These are phyloP conservation scores for Nitzschia inconspicua DNA, from an alignment of 108 stramenopile species.

Conservation along the genomic window DNA sequence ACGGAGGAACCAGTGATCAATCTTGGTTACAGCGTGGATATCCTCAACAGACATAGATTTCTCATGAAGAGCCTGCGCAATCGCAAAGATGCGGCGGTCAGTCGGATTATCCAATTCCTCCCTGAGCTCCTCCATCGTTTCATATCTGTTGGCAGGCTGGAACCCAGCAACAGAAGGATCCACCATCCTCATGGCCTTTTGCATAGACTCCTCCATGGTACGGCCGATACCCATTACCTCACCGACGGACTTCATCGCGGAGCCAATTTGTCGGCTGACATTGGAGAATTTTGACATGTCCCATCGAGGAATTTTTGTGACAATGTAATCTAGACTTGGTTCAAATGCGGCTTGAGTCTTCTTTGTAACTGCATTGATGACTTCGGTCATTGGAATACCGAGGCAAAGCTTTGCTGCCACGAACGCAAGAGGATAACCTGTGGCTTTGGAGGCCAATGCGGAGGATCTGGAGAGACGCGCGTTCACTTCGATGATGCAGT, in stretches of 20 bases:
- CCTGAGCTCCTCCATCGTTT: slow-evolving; percentile 61
- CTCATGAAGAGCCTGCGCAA: slow-evolving; percentile 89
- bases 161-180: slow-evolving; percentile 89
- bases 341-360: slow-evolving; percentile 96
- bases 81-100: slow-evolving; percentile 89
- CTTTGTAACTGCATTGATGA: slow-evolving; percentile 95
- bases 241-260: slow-evolving; percentile 97
- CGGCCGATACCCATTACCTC: slow-evolving; percentile 99
- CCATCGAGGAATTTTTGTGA: slow-evolving; percentile 98
- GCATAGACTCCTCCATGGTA: slow-evolving; percentile 94
- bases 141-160: slow-evolving; percentile 42
- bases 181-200: slow-evolving; percentile 99
- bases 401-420: slow-evolving; percentile 96
- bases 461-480: slow-evolving; percentile 97
- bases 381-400: slow-evolving; percentile 90
- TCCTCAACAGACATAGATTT: slow-evolving; percentile 80
- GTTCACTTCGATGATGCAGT: slow-evolving; percentile 98
- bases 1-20: slow-evolving; percentile 97
- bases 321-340: slow-evolving; percentile 97
- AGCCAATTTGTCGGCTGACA: slow-evolving; percentile 90
- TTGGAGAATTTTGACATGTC: slow-evolving; percentile 95
- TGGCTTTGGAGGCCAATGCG: slow-evolving; percentile 97
- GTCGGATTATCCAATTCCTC: slow-evolving; percentile 80
- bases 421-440: slow-evolving; percentile 98
- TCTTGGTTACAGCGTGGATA: slow-evolving; percentile 92